Evolutionary conservation across 768 basidiomycete genomes (phyloP), one percentile per base, ranked within the genome.

Genomic region (Termitomyces titanicus): DNA sequence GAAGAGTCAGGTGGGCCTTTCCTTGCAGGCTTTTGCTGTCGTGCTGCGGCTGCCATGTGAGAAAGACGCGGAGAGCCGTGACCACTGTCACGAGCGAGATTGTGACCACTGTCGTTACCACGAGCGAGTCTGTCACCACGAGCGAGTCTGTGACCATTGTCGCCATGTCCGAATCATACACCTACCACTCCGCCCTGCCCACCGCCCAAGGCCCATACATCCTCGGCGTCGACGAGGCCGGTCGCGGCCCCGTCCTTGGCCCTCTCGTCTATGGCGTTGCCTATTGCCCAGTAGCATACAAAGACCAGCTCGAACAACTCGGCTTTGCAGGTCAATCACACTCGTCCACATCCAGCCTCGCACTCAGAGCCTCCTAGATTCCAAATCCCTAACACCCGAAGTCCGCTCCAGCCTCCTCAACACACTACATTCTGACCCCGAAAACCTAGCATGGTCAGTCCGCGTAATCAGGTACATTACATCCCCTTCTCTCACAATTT

Each of bases 191-290:
- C 0, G 78, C 84, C 1, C 79, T 68, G 0, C 91, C 92, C 2
- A 86, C 85, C 0, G 79, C 84, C 0, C 54, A 69, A 1, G 92
- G 92, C 0, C 88, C 89, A 0, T 97, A 95, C 73, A 92, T 98
- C 47, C 86, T 99, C 47, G 97, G 97, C 22, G 94, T 99, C n/a
- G 97, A 99, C 69, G 97, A 99, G 68, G 97, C 97, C 0, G 97
- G 97, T 0, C 79, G 97, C 52, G 97, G 97, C 0, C 97, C 96
- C 20, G 96, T 96, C 1, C 76, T 99, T 0, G 96, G 95, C 1
- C 97, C 97, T 0, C 81, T 98, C 56, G 97, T 99, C 0, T 98
- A 99, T 64, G 96, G 91, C 7, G 85, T 96, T 24, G 95, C 97
- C 0, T 98, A 93, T 65, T 98, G 96, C 63, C 91, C 94, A 2